These are phyloP conservation scores for Penicillium palitans DNA, from an alignment of 2,329 filamentous ascomycete genomes.

Conservation along the genomic window DNA sequence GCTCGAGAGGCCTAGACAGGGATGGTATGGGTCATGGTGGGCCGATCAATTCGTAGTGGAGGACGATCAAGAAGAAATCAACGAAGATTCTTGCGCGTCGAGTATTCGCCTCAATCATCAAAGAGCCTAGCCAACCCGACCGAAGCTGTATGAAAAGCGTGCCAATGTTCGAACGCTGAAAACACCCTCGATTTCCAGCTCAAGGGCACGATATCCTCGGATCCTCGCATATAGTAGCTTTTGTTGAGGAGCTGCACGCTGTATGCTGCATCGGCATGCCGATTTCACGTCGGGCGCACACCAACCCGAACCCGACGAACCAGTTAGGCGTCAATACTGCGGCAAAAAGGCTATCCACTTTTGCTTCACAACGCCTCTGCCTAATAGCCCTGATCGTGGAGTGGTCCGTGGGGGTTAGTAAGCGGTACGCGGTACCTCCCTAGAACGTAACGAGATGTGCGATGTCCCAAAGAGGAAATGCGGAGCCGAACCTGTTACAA, in stretches of 20 bases:
- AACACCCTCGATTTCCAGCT: neutral
- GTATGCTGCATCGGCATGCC: constrained; percentile 8
- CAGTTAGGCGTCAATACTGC: constrained; percentile 9
- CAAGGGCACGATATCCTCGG: neutral
- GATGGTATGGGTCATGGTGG: neutral
- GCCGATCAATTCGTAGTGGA: constrained; percentile 7
- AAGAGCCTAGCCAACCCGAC: neutral
- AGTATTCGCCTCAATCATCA: neutral
- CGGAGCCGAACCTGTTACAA: constrained; percentile 2
- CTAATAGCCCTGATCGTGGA: neutral
- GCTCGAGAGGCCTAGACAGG: constrained; percentile 1
- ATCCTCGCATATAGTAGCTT: neutral
- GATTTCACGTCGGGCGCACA: constrained; percentile 10
- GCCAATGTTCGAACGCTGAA: neutral
- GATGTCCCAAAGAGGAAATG: constrained; percentile 1
- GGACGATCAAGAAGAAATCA: neutral
- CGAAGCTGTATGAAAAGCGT: neutral
- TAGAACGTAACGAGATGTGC: neutral
- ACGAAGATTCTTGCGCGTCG: neutral
- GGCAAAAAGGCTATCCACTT: constrained; percentile 2
- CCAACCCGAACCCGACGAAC: neutral
- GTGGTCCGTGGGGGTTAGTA: constrained; percentile 8
- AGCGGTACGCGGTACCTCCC: neutral
- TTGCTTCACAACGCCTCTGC: neutral
- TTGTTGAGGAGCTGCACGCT: neutral